Conservation (phyloP, 495 filamentous ascomycete species). For the Bacidia rubella region DNA sequence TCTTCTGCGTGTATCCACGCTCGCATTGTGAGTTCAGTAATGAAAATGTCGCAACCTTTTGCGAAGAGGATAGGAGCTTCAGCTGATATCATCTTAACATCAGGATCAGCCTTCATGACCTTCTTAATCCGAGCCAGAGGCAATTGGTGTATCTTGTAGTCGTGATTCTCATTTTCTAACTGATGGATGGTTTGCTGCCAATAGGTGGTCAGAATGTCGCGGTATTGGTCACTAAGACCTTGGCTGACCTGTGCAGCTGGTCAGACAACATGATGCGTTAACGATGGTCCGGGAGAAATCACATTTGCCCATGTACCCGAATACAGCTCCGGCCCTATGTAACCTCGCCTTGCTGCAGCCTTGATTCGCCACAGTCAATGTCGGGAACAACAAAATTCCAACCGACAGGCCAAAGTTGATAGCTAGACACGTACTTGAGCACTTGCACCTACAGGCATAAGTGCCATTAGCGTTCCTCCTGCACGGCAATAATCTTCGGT, state of each 20-base stretch:
- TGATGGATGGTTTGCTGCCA: constrained; percentile 97
- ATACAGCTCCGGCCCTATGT: constrained; percentile 66
- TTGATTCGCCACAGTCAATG: not conserved
- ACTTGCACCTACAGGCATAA: constrained; percentile 52
- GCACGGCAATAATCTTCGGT: no score
- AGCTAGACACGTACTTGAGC: constrained; percentile 47
- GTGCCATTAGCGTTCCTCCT: not conserved
- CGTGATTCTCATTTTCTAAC: constrained; percentile 86
- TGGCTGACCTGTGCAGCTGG: constrained; percentile 63
- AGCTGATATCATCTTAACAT: constrained; percentile 99
- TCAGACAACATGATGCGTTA: constrained; percentile 6
- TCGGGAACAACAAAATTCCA: not conserved
- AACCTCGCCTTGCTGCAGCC: constrained; percentile 23
- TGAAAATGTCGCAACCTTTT: constrained; percentile 98
- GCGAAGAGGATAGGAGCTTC: constrained; percentile 97
- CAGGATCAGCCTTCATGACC: constrained; percentile 98
- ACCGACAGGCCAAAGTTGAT: not conserved
- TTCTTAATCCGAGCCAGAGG: constrained; percentile 97
- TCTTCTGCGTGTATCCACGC: constrained; percentile 99
- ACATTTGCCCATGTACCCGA: constrained; percentile 94
- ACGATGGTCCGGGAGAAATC: constrained; percentile 17
- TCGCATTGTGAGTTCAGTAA: constrained; percentile 96
- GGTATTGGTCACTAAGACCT: constrained; percentile 82
- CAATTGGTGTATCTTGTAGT: constrained; percentile 94
- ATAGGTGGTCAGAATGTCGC: constrained; percentile 93